A percentile compares a stretch with the other conserved stretches of the same genome.
phyloP scores from a whole-genome alignment of 139 green algal genomes.

The Micractinium sp. region DNA sequence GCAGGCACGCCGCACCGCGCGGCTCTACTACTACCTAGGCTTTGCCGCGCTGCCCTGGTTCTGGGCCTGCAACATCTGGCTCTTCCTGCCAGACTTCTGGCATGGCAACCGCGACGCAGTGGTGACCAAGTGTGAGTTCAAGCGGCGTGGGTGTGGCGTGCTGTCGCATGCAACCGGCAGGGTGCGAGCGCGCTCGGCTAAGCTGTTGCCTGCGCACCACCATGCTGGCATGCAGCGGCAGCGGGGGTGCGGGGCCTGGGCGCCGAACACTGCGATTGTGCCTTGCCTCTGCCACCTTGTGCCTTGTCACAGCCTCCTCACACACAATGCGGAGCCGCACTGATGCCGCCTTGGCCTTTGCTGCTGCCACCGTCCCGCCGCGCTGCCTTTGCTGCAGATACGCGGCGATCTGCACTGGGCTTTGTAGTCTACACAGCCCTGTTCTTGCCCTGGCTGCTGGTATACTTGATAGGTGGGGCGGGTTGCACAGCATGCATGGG shows the following conservation, averaged over 20 bases:
- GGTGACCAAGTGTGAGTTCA: conserved; percentile 56
- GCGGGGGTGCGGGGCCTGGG: too few relatives aligned
- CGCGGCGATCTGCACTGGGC: conserved; percentile 48
- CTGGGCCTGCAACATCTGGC: conserved; percentile 71
- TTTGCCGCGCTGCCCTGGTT: conserved; percentile 66
- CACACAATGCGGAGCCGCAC: background rate
- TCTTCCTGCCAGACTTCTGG: conserved; percentile 69
- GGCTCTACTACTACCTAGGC: conserved; percentile 54
- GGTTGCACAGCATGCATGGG: conserved; percentile 21
- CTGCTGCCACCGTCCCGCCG: background rate
- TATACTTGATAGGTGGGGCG: conserved; percentile 55
- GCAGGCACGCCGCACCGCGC: conserved; percentile 16
- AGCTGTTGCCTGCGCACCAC: too few relatives aligned
- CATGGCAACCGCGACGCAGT: conserved; percentile 46
- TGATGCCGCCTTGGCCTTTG: background rate
- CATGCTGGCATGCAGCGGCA: background rate
- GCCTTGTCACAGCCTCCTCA: background rate
- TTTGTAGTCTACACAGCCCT: conserved; percentile 37
- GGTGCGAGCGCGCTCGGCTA: too few relatives aligned
- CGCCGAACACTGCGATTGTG: background rate
- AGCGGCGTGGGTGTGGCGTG: background rate
- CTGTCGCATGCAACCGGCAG: too few relatives aligned
- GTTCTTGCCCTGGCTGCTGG: conserved; percentile 70
- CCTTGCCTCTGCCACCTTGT: background rate
- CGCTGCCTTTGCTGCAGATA: conserved; percentile 52